These are phyloP conservation scores for Nigrospora sphaerica DNA, from an alignment of 2,329 filamentous ascomycete genomes.

Conservation along the genomic window DNA sequence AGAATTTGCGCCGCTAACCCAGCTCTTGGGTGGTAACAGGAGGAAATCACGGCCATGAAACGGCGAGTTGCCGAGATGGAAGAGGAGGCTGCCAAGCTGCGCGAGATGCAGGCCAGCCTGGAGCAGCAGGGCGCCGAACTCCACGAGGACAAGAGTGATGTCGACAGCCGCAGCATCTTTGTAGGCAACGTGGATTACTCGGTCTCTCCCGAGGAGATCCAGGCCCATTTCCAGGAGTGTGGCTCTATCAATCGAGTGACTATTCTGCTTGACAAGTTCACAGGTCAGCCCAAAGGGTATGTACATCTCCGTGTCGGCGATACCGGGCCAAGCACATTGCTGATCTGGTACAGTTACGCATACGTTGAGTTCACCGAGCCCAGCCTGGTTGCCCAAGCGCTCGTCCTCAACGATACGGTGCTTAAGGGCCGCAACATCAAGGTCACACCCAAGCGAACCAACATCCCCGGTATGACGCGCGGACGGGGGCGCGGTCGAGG, in stretches of 20 bases:
- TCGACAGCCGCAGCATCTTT: constrained; percentile 93
- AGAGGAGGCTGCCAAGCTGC: constrained; percentile 77
- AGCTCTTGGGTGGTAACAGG: constrained; percentile 27
- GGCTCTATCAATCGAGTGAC: constrained; percentile 97
- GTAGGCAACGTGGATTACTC: constrained; percentile 98
- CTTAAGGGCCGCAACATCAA: constrained; percentile 95
- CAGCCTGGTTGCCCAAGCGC: constrained; percentile 81
- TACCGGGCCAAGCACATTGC: neutral
- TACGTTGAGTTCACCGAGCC: constrained; percentile 98
- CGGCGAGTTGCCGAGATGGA: constrained; percentile 83
- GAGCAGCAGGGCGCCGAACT: constrained; percentile 80
- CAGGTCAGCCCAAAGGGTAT: constrained; percentile 97
- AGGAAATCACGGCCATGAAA: constrained; percentile 87
- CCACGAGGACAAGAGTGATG: constrained; percentile 83
- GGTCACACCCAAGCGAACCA: constrained; percentile 91
- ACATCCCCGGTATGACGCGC: constrained; percentile 88
- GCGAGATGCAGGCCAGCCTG: constrained; percentile 79
- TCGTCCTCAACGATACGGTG: constrained; percentile 92
- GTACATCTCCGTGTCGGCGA: constrained; percentile 17
- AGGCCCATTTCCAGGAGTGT: constrained; percentile 95
- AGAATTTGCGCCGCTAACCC: constrained; percentile 14
- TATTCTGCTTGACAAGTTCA: constrained; percentile 96
- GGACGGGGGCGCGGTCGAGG: constrained; percentile 55
- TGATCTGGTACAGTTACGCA: constrained; percentile 62
- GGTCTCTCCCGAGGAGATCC: constrained; percentile 93